Evolutionary conservation across 2,329 filamentous ascomycete genomes (phyloP), one percentile per base, ranked within the genome.

Genomic region (Alternaria hordeiaustralica): DNA sequence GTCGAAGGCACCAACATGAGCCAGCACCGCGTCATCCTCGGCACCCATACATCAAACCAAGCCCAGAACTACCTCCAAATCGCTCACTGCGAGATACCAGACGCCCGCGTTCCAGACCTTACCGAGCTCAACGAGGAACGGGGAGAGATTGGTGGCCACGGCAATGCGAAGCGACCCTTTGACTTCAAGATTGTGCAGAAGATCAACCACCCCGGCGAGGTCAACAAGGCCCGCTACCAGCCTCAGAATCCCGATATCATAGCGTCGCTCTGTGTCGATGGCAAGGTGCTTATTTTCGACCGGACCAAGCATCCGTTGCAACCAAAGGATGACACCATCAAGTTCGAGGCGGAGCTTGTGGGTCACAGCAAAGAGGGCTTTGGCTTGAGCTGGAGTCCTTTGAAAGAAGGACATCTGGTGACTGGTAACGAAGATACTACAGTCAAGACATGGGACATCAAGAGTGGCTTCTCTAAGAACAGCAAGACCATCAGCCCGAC

Each of bases 161-260:
- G 93, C 43, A 92, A 91, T 61, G 84, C 86, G 55, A 90, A 90
- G 65, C 92, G 93, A 68, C 87, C 90, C 21, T 88, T 98, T 80
- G 94, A 92, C 75, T 97, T 97, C 84, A 91, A 92, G 69, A 92
- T 99, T 74, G 90, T 96, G 55, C 96, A 99, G 81, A 96, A 92
- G 81, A 99, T 99, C 78, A 92, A 97, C 79, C 96, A 99, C 79
- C 94, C 94, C 15, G 92, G 93, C 67, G 96, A 99, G 81, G 94
- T 99, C 78, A 99, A 99, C 86, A 99, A 98, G 84, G 96, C 96
- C 15, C 90, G 96, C 71, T 98, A 98, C 78, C 94, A 97, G 81
- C 96, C 96, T 12, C 95, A 98, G 79, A 99, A 99, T 76, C 94
- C 95, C 6, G 94, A 99, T 75, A 90, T 99, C 61, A 96, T 99